Evolutionary conservation across 345 rosid genomes (phyloP), one percentile per base, ranked within the genome.

Genomic region (Brassica juncea): DNA sequence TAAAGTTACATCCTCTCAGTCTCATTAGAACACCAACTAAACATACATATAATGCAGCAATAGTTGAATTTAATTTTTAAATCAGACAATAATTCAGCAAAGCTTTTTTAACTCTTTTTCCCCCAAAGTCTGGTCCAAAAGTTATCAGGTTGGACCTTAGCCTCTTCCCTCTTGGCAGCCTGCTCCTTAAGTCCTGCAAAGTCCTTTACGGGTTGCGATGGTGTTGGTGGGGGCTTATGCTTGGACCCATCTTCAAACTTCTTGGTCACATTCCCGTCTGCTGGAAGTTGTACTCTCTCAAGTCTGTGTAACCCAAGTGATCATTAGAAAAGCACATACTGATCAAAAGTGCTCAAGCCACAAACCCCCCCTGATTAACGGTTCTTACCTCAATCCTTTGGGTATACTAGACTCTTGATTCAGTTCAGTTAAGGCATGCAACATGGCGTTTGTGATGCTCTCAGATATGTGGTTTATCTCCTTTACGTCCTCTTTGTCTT

Each of bases 61-160:
- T 55, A 57, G 28, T 21, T 3, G 28, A 19, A 19, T 19, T 19
- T 19, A 19, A 8, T 30, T 58, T 58, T 58, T 23, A 9, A 25
- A 59, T 59, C 63, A 59, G 2, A 25, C n/a, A 23, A 28, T 61
- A 11, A 5, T 63, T 31, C 68, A 32, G 23, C 16, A n/a, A 52
- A 5, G 58, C 23, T 14, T 30, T 62, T 58, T 8, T 8, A 73
- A 27, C 4, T 5, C 27, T 6, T 52, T 4, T 60, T 68, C 12
- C 79, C 79, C 75, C 75, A 80, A 12, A 74, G 74, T 39, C 66
- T 71, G 11, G 75, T 62, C 79, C 83, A 74, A 28, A 80, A 63
- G 79, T 34, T 80, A 62, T 73, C 75, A 35, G 34, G 30, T 74
- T 69, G 71, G 4, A 57, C 68, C 16, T 74, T 52, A 8, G 1